Evolutionary conservation across 192 early-diverging fungal genomes (phyloP), one percentile per base, ranked within the genome.

Genomic region (Gamsiella multidivaricata): DNA sequence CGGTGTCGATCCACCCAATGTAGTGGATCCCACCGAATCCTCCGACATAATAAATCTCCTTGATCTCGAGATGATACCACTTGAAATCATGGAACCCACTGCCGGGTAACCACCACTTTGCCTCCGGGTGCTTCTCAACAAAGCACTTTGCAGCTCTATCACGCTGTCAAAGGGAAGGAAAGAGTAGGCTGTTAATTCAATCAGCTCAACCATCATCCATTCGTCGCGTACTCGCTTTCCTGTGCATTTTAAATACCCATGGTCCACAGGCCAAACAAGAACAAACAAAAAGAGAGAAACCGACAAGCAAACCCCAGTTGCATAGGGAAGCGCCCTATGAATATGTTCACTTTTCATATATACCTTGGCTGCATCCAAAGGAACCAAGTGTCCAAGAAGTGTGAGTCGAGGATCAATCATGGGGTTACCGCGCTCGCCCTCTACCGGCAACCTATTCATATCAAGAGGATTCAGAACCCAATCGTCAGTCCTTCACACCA

Each of bases 11-110:
- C 83, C 83, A 87, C 29, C 86, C 86, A 61, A 87, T 85, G 45
- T 86, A 84, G 29, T 86, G 86, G 15, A 83, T 64, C 8, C 68
- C 81, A 22, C 86, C 86, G 55, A 86, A 87, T 3, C 86, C 86
- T 8, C 86, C 86, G 36, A 87, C 58, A 69, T 84, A 86, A 47
- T 87, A 87, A 28, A 87, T 66, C 10, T 66, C 59, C 20, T 78
- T 36, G 3, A 85, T 79, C 17, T 76, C 61, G 10, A 87, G 39
- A 32, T 54, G 51, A 59, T 87, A 86, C 72, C 84, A 84, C n/a
- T 68, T 49, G 29, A 86, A 86, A 14, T 81, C 81, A 53, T 86
- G 85, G 65, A 80, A 86, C 9, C 65, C 81, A 10, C 31, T 52
- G 33, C 58, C 54, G 17, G 65, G 68, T 41, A 69, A 56, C 69